Percentiles rank a stretch among this genome's conserved stretches.
phyloP scores from a whole-genome alignment of 208 protist species.

The Herpetomonas samuelpessoai region DNA sequence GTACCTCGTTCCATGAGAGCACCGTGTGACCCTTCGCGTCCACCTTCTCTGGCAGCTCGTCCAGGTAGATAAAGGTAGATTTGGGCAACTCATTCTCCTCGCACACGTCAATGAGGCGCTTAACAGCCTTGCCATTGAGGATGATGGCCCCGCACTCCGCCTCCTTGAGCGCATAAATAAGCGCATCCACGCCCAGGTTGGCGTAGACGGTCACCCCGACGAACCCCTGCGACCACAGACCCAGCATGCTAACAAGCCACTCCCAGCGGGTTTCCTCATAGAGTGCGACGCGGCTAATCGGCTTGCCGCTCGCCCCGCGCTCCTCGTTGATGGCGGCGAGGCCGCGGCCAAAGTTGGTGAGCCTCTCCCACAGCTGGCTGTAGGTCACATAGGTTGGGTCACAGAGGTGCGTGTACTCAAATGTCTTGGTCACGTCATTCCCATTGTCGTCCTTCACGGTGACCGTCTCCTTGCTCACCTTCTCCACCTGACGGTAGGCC shows the following conservation, averaged over 20 bases:
- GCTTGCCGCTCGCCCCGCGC: conserved; percentile 27
- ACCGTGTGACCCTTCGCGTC: conserved; percentile 23
- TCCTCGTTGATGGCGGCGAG: conserved; percentile 35
- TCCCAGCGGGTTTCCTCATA: conserved; percentile 91
- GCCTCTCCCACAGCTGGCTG: conserved; percentile 41
- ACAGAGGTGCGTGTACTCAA: conserved; percentile 45
- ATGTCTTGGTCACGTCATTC: conserved; percentile 30
- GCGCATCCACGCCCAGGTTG: conserved; percentile 79
- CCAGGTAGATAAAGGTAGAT: conserved; percentile 65
- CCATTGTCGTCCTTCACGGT: conserved; percentile 50
- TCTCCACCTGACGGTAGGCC: conserved; percentile 46
- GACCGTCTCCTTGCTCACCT: conserved; percentile 30
- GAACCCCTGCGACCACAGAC: conserved; percentile 72
- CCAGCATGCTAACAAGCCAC: conserved; percentile 68
- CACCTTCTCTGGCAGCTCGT: conserved; percentile 36
- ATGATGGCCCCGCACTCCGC: conserved; percentile 63
- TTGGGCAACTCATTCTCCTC: conserved; percentile 13
- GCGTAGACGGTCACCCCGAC: conserved; percentile 78
- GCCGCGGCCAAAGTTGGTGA: conserved; percentile 59
- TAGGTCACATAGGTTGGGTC: conserved; percentile 58
- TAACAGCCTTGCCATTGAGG: conserved; percentile 70
- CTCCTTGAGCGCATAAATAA: conserved; percentile 80
- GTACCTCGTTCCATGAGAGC: conserved; percentile 47
- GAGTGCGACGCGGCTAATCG: conserved; percentile 36
- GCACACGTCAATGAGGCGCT: conserved; percentile 31